Conservation (phyloP, 192 early-diverging fungal genomes). For the Spizellomyces punctatus region DNA sequence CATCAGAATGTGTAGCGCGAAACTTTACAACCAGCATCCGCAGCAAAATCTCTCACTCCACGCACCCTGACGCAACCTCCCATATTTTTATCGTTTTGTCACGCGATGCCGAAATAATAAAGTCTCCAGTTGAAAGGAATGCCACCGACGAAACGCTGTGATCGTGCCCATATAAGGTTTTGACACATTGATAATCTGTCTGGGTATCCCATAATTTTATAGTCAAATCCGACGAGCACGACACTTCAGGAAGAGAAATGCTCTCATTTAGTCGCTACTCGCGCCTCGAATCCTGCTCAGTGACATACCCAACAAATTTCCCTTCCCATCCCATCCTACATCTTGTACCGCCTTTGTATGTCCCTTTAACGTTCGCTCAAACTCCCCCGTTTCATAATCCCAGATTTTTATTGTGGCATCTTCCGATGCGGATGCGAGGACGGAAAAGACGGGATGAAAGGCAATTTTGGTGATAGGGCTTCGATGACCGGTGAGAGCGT, state of each 20-base stretch:
- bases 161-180: slow-evolving; percentile 90
- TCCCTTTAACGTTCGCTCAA: slow-evolving; percentile 90
- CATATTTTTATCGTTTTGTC: slow-evolving; percentile 92
- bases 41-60: too few species aligned
- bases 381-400: slow-evolving; percentile 92
- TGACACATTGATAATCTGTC: slow-evolving; percentile 79
- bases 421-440: slow-evolving; percentile 86
- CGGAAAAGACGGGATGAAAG: slow-evolving; percentile 85
- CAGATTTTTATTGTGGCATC: slow-evolving; percentile 92
- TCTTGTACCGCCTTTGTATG: slow-evolving; percentile 96
- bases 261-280: background rate
- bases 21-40: too few species aligned
- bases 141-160: slow-evolving; percentile 84
- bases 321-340: slow-evolving; percentile 81
- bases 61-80: slow-evolving; percentile 80
- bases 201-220: slow-evolving; percentile 92
- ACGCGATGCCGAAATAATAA: slow-evolving; percentile 83
- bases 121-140: slow-evolving; percentile 76
- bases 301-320: slow-evolving; percentile 71
- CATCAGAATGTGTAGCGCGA: too few species aligned
- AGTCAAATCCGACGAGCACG: slow-evolving; percentile 89
- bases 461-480: slow-evolving; percentile 77
- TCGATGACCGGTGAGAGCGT: slow-evolving; percentile 76
- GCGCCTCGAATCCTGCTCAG: background rate
- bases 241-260: slow-evolving; percentile 47